phyloP scores from a whole-genome alignment of 1,139 yeast genomes.

The Hyphopichia fennica region DNA sequence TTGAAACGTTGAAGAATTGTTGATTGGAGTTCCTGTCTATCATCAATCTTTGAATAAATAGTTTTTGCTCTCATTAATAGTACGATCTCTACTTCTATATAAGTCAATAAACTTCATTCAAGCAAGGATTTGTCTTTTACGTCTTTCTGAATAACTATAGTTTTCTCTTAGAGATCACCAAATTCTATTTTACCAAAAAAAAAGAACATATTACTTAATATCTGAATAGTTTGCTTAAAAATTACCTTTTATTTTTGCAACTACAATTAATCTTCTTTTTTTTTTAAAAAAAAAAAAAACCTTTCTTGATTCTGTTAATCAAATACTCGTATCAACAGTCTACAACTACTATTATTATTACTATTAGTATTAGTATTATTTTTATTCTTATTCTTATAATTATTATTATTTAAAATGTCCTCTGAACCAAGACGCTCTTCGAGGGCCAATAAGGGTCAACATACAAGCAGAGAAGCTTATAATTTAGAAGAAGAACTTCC shows the following conservation, averaged over 20 bases:
- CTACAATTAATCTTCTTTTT: not conserved
- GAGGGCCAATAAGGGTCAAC: conserved; percentile 43
- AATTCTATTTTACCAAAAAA: not conserved
- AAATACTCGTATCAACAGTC: not conserved
- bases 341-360: too few species aligned
- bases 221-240: too few species aligned
- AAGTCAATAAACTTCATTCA: conserved; percentile 1
- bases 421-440: conserved; percentile 31
- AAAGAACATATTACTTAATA: too few species aligned
- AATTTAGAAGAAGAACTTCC: conserved; percentile 9
- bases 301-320: not conserved
- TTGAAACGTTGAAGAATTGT: not conserved
- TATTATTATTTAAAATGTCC: not conserved
- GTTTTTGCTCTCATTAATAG: conserved; percentile 1
- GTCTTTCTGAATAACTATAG: not conserved
- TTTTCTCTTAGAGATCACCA: not conserved
- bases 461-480: conserved; percentile 16
- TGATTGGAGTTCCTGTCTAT: not conserved
- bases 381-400: not conserved
- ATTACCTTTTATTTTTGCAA: not conserved
- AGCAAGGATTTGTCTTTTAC: not conserved
- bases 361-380: too few species aligned
- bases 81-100: not conserved
- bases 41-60: not conserved
- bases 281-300: not conserved